Percentiles rank a stretch among this genome's conserved stretches.
Conservation (phyloP, 495 filamentous ascomycete genomes). For the Rhypophila decipiens region DNA sequence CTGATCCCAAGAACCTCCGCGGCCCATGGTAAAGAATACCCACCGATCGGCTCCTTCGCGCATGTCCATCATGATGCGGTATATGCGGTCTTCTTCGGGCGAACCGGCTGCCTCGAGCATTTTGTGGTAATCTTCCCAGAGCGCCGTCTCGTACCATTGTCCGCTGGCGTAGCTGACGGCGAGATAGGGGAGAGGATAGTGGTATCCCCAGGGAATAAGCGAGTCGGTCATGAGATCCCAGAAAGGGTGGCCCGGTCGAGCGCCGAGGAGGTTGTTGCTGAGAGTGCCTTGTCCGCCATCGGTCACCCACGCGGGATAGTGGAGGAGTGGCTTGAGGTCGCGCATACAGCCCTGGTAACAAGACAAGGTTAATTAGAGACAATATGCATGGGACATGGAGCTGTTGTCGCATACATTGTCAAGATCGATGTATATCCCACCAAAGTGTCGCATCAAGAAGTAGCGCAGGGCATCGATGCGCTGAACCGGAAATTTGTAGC, state of each 20-base stretch:
- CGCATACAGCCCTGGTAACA: conserved; percentile 64
- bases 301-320: conserved; percentile 76
- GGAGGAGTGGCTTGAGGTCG: conserved; percentile 69
- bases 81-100: conserved; percentile 4
- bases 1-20: conserved; percentile 26
- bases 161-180: conserved; percentile 82
- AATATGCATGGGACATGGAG: background rate
- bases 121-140: conserved; percentile 64
- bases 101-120: conserved; percentile 1
- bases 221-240: conserved; percentile 67
- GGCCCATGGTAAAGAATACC: conserved; percentile 31
- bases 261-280: conserved; percentile 82
- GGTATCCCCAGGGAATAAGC: conserved; percentile 63
- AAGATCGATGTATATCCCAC: conserved; percentile 82
- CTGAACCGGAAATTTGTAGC: conserved; percentile 73
- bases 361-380: background rate
- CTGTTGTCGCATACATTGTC: conserved; percentile 58
- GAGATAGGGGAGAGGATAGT: conserved; percentile 75
- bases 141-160: conserved; percentile 70
- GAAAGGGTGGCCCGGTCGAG: conserved; percentile 71
- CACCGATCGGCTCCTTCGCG: conserved; percentile 24
- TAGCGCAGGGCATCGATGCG: conserved; percentile 81
- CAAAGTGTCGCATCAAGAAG: conserved; percentile 73
- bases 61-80: conserved; percentile 29
- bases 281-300: conserved; percentile 73